These are phyloP conservation scores for Alternaria viburni DNA, from an alignment of 2,329 filamentous ascomycete species.

Conservation along the genomic window DNA sequence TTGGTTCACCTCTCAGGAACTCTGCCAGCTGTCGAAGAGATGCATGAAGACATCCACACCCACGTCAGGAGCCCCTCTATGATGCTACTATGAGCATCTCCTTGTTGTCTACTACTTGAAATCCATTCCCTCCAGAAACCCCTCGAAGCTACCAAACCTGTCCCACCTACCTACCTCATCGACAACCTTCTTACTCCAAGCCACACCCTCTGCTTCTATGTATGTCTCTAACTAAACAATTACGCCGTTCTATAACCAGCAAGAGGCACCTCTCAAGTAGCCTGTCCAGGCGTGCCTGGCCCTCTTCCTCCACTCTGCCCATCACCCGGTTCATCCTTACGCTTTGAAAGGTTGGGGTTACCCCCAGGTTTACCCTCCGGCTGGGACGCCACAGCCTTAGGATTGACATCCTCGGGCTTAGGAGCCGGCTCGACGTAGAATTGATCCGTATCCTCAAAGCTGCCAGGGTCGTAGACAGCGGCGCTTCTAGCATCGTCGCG, in stretches of 20 bases:
- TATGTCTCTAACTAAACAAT: not conserved
- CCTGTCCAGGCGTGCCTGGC: not conserved
- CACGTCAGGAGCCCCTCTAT: not conserved
- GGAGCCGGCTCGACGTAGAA: not conserved
- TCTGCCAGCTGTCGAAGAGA: not conserved
- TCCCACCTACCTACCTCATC: not conserved
- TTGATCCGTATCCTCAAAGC: not conserved
- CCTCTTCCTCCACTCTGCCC: not conserved
- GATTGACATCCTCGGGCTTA: not conserved
- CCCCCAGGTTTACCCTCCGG: too few species aligned
- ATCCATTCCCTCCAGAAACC: not conserved
- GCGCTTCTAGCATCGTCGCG: not conserved
- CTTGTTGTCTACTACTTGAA: not conserved
- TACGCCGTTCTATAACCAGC: not conserved
- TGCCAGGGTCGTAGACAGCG: not conserved
- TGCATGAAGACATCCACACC: not conserved
- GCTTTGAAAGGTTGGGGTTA: too few species aligned
- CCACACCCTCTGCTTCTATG: slow-evolving; percentile 7
- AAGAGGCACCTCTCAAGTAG: not conserved
- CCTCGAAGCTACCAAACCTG: not conserved
- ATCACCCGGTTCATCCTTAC: not conserved
- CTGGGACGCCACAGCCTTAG: not conserved
- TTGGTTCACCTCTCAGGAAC: not conserved
- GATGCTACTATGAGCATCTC: not conserved
- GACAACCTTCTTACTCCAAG: slow-evolving; percentile 10